These are phyloP conservation scores for Euphorbia lathyris DNA, from an alignment of 345 rosid species.

Conservation along the genomic window DNA sequence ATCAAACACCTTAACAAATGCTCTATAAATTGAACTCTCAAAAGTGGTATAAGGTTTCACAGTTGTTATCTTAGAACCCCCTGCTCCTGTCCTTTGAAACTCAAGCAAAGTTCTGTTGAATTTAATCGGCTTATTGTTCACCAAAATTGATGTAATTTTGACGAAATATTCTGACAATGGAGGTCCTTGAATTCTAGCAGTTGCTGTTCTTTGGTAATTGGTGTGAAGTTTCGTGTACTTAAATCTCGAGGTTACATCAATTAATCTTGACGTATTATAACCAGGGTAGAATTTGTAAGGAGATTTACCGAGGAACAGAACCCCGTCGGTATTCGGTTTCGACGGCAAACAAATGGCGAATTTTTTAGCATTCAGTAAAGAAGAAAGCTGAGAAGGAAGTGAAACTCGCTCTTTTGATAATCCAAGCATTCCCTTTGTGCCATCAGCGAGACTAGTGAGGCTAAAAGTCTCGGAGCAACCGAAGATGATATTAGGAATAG, in stretches of 20 bases:
- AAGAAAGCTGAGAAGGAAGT: conserved; percentile 8
- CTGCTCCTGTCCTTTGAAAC: conserved; percentile 9
- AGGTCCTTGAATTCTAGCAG: background rate
- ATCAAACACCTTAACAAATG: conserved; percentile 18
- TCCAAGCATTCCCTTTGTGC: conserved; percentile 10
- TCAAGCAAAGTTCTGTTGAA: conserved; percentile 16
- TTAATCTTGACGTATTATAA: conserved; percentile 12
- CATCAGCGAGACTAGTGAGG: background rate
- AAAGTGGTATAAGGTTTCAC: conserved; percentile 16
- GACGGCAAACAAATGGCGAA: conserved; percentile 26
- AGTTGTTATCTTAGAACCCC: conserved; percentile 18
- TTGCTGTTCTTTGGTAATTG: background rate
- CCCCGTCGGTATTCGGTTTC: conserved; percentile 5
- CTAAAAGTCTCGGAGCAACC: background rate
- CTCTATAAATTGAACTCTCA: conserved; percentile 16
- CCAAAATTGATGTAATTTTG: conserved; percentile 17
- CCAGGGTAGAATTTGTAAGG: conserved; percentile 22
- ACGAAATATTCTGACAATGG: conserved; percentile 18
- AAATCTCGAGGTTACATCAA: conserved; percentile 13
- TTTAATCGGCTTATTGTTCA: conserved; percentile 10
- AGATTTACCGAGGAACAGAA: conserved; percentile 21
- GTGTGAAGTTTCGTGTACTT: conserved; percentile 15
- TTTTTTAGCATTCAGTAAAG: conserved; percentile 7
- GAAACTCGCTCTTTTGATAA: background rate
- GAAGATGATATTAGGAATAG: conserved; percentile 11